These are phyloP conservation scores for Ophiosphaerella korrae DNA, from an alignment of 2,329 filamentous ascomycete species.

Conservation along the genomic window DNA sequence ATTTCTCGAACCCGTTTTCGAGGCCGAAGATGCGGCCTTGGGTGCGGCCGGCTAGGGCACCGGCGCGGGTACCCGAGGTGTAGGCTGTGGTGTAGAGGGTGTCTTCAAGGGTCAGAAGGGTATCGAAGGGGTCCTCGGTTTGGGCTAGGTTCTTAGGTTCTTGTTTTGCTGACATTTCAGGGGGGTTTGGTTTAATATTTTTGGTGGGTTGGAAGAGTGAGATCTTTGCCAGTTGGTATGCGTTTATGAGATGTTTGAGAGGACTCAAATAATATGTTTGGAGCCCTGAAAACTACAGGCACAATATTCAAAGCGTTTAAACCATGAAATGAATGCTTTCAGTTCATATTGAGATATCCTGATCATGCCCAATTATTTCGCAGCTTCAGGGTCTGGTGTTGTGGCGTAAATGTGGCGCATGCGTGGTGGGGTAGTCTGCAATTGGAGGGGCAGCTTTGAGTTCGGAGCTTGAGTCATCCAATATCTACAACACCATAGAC, in stretches of 20 bases:
- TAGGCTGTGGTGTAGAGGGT: constrained; percentile 85
- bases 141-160: constrained; percentile 6
- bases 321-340: too few relatives aligned
- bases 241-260: not conserved
- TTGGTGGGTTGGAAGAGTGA: not conserved
- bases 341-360: too few relatives aligned
- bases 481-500: constrained; percentile 8
- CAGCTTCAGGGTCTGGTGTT: not conserved
- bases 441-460: constrained; percentile 31
- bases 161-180: constrained; percentile 8
- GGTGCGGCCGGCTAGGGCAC: constrained; percentile 74
- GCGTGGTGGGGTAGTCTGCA: constrained; percentile 14
- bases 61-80: constrained; percentile 74
- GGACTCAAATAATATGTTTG: not conserved
- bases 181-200: too few relatives aligned
- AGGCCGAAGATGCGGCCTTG: constrained; percentile 92
- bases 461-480: constrained; percentile 30
- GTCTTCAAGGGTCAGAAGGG: constrained; percentile 65
- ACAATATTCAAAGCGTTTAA: too few relatives aligned
- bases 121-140: constrained; percentile 57
- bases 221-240: not conserved
- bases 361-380: too few relatives aligned
- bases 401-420: constrained; percentile 23
- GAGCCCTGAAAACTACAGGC: too few relatives aligned
- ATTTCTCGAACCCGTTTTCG: constrained; percentile 93